Percentiles rank a stretch among this genome's conserved stretches.
Conservation (phyloP, 1,284 basidiomycete genomes). For the Ustilago lituana region DNA sequence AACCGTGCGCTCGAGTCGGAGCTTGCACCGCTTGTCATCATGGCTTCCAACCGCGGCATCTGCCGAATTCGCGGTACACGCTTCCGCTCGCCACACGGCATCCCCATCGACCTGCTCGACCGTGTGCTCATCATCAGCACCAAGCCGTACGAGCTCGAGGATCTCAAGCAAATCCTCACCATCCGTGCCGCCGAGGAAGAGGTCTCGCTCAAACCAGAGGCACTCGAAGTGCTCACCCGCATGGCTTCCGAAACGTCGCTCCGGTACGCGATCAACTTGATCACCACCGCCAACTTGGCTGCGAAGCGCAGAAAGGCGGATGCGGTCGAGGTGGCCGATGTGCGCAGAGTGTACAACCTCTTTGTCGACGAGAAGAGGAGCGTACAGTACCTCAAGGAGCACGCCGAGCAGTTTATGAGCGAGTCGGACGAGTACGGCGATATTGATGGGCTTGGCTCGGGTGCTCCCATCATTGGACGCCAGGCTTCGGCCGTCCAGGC, state of each 20-base stretch:
- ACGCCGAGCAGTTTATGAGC: constrained; percentile 76
- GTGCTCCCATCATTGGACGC: constrained; percentile 37
- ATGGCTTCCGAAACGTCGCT: constrained; percentile 81
- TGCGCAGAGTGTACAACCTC: constrained; percentile 78
- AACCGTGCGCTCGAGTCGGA: constrained; percentile 95
- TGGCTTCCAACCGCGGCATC: constrained; percentile 97
- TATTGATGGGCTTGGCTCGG: constrained; percentile 29
- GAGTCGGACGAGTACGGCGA: constrained; percentile 57
- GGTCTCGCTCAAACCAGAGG: constrained; percentile 81
- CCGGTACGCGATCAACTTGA: constrained; percentile 89
- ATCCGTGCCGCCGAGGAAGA: constrained; percentile 98
- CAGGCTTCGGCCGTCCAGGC: constrained; percentile 23
- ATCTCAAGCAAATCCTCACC: constrained; percentile 89
- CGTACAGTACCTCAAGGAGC: constrained; percentile 86
- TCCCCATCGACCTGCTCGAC: constrained; percentile 93
- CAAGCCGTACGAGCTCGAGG: constrained; percentile 83
- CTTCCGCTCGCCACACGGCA: constrained; percentile 90
- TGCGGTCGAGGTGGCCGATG: constrained; percentile 81
- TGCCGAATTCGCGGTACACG: constrained; percentile 93
- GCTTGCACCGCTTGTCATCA: constrained; percentile 92
- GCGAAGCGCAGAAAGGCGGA: constrained; percentile 81
- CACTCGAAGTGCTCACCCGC: constrained; percentile 79
- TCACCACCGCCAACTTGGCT: constrained; percentile 85
- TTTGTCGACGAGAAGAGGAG: constrained; percentile 96
- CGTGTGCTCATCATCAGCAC: constrained; percentile 95